These are phyloP conservation scores for Neurospora cerealis DNA, from an alignment of 495 filamentous ascomycete species.

Conservation along the genomic window DNA sequence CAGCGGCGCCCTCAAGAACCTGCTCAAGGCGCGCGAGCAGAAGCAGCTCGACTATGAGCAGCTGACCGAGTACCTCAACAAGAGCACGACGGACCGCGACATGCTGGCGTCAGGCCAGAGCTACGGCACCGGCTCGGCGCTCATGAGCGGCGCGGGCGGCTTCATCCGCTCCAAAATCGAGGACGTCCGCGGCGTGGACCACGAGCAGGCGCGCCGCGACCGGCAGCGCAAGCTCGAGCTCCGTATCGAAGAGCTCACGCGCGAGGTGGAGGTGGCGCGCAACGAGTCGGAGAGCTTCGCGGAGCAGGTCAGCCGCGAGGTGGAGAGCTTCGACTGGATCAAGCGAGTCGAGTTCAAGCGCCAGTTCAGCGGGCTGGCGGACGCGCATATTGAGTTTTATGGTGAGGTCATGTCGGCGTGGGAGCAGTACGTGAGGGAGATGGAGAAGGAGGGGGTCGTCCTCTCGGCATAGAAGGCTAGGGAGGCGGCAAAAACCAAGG, in stretches of 20 bases:
- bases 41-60: slow-evolving; percentile 98
- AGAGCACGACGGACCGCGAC: slow-evolving; percentile 81
- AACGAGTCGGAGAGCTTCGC: slow-evolving; percentile 79
- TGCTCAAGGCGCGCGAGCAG: slow-evolving; percentile 89
- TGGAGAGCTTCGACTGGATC: slow-evolving; percentile 90
- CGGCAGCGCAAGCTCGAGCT: slow-evolving; percentile 82
- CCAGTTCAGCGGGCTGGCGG: slow-evolving; percentile 71
- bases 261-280: slow-evolving; percentile 79
- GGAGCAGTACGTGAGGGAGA: slow-evolving; percentile 81
- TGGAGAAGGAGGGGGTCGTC: slow-evolving; percentile 57
- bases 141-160: slow-evolving; percentile 59
- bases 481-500: not conserved
- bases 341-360: slow-evolving; percentile 87
- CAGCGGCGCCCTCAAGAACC: slow-evolving; percentile 67
- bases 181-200: slow-evolving; percentile 92
- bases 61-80: slow-evolving; percentile 88
- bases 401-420: slow-evolving; percentile 68
- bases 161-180: slow-evolving; percentile 94
- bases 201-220: slow-evolving; percentile 82
- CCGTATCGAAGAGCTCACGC: slow-evolving; percentile 78
- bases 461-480: slow-evolving; percentile 17
- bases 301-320: slow-evolving; percentile 87
- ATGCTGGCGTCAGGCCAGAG: slow-evolving; percentile 57
- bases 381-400: slow-evolving; percentile 83
- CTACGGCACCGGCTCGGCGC: slow-evolving; percentile 41